phyloP scores from a whole-genome alignment of 371 early-diverging fungal species.

The Haplosporangium sp. region DNA sequence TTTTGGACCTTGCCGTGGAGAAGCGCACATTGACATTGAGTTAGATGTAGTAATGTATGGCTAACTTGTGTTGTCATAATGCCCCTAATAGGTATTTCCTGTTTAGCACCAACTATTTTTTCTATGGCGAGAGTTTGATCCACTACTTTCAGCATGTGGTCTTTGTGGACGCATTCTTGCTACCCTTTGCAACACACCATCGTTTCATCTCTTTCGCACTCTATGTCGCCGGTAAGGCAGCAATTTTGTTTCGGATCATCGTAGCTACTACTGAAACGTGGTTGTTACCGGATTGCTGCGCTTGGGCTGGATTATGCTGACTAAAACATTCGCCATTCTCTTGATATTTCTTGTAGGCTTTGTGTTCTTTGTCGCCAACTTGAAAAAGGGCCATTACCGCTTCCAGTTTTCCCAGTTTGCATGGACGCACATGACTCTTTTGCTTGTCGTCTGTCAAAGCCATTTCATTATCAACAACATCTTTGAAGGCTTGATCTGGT shows the following conservation, averaged over 20 bases:
- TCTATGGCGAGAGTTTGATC: conserved; percentile 94
- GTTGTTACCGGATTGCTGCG: not conserved
- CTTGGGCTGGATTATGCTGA: not conserved
- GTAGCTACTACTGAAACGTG: not conserved
- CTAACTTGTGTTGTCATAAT: no score
- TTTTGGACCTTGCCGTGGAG: conserved; percentile 21
- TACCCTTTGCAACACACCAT: conserved; percentile 92
- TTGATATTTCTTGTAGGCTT: conserved; percentile 68
- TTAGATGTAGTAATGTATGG: not conserved
- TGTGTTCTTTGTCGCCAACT: conserved; percentile 92
- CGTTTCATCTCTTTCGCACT: conserved; percentile 92
- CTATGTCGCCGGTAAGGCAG: conserved; percentile 78
- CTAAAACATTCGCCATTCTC: not conserved
- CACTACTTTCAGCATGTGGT: conserved; percentile 85
- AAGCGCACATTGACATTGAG: no score
- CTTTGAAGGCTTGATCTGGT: conserved; percentile 98
- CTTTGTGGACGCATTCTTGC: conserved; percentile 82
- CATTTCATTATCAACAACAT: conserved; percentile 97
- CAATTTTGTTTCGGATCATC: not conserved
- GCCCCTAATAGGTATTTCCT: conserved; percentile 76
- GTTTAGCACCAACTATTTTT: conserved; percentile 87
- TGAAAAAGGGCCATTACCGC: conserved; percentile 89
- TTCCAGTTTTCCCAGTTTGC: conserved; percentile 96
- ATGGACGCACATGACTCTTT: conserved; percentile 95
- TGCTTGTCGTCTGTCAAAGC: conserved; percentile 89